These are phyloP conservation scores for Nematocida sp. DNA, from an alignment of 371 early-diverging fungal species.

Conservation along the genomic window DNA sequence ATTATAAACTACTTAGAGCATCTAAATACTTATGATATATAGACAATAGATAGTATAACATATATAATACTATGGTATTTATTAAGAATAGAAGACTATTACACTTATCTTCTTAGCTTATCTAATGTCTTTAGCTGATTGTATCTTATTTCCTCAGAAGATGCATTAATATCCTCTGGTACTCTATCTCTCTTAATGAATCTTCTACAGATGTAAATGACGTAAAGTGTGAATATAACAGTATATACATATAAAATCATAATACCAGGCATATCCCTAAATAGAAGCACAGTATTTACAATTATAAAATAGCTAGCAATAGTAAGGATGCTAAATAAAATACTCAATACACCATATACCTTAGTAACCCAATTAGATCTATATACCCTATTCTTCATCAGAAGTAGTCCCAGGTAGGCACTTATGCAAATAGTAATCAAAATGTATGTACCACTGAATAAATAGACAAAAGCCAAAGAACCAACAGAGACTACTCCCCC, in stretches of 20 bases:
- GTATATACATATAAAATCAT: background rate
- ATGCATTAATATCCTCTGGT: conserved; percentile 17
- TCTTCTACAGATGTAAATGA: background rate
- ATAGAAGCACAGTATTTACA: conserved; percentile 6
- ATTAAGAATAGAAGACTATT: background rate
- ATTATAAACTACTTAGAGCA: too few species aligned
- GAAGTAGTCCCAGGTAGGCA: background rate
- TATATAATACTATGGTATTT: too few species aligned
- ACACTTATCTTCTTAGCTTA: background rate
- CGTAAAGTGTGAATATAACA: background rate
- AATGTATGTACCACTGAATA: background rate
- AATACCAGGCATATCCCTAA: background rate
- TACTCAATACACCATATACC: background rate
- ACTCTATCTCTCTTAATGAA: background rate
- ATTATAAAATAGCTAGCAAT: conserved; percentile 12
- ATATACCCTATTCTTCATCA: too few species aligned
- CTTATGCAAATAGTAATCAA: background rate
- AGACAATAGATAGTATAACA: too few species aligned
- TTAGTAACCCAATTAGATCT: background rate
- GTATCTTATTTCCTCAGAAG: conserved; percentile 4
- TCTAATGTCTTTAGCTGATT: conserved; percentile 6
- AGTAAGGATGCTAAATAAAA: conserved; percentile 1
- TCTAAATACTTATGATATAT: too few species aligned
- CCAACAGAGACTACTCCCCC: background rate
- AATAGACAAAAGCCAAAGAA: background rate